Conservation (phyloP, 139 green algal genomes). For the Picochlorum sp. region DNA sequence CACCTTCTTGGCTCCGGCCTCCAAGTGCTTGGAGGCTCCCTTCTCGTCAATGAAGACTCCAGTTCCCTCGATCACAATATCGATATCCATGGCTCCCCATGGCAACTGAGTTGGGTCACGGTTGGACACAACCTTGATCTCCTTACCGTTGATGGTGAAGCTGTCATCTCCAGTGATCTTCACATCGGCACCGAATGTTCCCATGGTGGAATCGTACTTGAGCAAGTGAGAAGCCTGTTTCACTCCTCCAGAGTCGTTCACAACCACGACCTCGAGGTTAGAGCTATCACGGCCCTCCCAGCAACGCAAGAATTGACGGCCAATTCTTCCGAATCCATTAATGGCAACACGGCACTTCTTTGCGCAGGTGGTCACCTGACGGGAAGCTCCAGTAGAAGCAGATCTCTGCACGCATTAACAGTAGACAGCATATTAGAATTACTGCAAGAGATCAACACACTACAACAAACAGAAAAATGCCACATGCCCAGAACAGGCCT, state of each 20-base stretch:
- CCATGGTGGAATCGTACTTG: constrained; percentile 99
- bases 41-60: constrained; percentile 86
- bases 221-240: constrained; percentile 97
- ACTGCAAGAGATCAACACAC: not conserved
- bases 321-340: constrained; percentile 99
- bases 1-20: constrained; percentile 98
- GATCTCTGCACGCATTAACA: constrained; percentile 4
- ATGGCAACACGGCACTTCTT: constrained; percentile 96
- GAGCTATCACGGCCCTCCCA: constrained; percentile 56
- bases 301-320: constrained; percentile 89
- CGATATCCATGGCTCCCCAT: constrained; percentile 80
- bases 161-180: constrained; percentile 82
- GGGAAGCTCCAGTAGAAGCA: constrained; percentile 10
- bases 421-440: too few relatives aligned
- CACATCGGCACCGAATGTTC: constrained; percentile 90
- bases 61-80: constrained; percentile 98
- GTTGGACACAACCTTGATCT: constrained; percentile 86
- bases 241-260: constrained; percentile 96
- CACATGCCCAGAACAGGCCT: too few relatives aligned
- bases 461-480: not conserved
- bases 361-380: constrained; percentile 41
- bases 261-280: constrained; percentile 60
- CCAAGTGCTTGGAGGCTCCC: constrained; percentile 82
- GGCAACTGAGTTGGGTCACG: constrained; percentile 92
- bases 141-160: constrained; percentile 91